Base-by-base conservation (phyloP, 2,329 filamentous ascomycete genomes). In the Fusarium nisikadoi region DNA sequence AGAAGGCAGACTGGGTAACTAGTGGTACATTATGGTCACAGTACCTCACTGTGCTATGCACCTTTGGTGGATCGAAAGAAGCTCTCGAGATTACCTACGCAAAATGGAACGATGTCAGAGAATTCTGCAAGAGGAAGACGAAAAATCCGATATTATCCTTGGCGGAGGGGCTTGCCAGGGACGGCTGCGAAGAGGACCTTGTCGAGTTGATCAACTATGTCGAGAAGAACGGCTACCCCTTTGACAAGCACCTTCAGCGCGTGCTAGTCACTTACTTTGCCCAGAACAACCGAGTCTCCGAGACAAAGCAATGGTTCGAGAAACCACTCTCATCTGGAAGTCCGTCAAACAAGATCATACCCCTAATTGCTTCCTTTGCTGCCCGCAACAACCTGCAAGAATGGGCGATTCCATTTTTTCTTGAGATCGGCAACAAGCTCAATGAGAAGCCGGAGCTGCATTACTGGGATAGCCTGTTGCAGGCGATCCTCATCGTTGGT, bases 391-490 rank as follows among this genome's bases (percentile, higher is more conserved):
- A 86, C 29, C 84, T 92, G 58, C 76, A 87, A 47, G 84, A 88
- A 2, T 94, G 92, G 89, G 90, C 90, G 2, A 86, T 88, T 58
- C 79, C 83, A 3, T 82, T 92, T 16, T 90, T 94, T 65, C 83
- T 86, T 61, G 72, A 84, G 25, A 80, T 90, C 13, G 84, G 86
- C 46, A 83, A 87, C 6, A 52, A 83, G 25, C 80, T 90, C 13
- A 46, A 36, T 56, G 80, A 78, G 47, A 82, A 80, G 57, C 86
- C 83, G 9, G 78, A 77, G 45, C 90, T 91, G 70, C 81, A 85
- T 36, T 87, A 87, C 27, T 94, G 93, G 90, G 92, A 96, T 77
- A 86, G 91, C 17, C 84, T 94, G 17, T 87, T 96, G 46, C 89
- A 93, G 90, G 91, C 93, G 35, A 90, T 93, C 17, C 87, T 92